phyloP scores from a whole-genome alignment of 2,329 filamentous ascomycete species.

The Niveomyces coronatus region DNA sequence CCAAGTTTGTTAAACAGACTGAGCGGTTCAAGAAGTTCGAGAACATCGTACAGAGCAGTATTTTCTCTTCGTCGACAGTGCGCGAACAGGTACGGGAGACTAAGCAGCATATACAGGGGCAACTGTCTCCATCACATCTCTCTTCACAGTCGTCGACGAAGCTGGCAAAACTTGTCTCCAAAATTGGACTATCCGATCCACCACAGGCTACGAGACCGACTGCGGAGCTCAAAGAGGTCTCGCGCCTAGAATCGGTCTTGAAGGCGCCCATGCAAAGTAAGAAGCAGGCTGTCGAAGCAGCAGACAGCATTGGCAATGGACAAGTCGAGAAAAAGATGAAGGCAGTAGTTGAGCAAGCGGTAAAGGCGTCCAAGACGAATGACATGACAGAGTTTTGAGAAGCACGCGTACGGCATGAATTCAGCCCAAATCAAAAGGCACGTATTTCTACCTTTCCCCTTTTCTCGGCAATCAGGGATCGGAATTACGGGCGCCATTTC shows the following conservation, averaged over 20 bases:
- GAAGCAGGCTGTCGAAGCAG: background rate
- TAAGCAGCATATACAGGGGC: constrained; percentile 2
- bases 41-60: constrained; percentile 25
- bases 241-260: background rate
- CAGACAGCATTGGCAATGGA: too few relatives aligned
- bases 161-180: constrained; percentile 12
- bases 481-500: too few relatives aligned
- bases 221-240: background rate
- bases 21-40: constrained; percentile 28
- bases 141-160: constrained; percentile 11
- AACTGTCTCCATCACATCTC: too few relatives aligned
- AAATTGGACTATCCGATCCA: constrained; percentile 7
- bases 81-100: constrained; percentile 9
- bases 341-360: too few relatives aligned
- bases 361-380: too few relatives aligned
- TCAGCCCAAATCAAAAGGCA: too few relatives aligned
- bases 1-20: constrained; percentile 35
- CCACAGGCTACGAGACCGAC: background rate
- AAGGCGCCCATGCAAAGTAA: background rate
- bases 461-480: too few relatives aligned
- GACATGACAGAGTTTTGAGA: too few relatives aligned
- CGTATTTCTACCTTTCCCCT: too few relatives aligned
- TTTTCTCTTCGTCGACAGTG: constrained; percentile 8
- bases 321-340: too few relatives aligned
- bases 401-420: too few relatives aligned